Evolutionary conservation across 257 asterid genomes (phyloP).

Genomic region (Solanum sitiens): DNA sequence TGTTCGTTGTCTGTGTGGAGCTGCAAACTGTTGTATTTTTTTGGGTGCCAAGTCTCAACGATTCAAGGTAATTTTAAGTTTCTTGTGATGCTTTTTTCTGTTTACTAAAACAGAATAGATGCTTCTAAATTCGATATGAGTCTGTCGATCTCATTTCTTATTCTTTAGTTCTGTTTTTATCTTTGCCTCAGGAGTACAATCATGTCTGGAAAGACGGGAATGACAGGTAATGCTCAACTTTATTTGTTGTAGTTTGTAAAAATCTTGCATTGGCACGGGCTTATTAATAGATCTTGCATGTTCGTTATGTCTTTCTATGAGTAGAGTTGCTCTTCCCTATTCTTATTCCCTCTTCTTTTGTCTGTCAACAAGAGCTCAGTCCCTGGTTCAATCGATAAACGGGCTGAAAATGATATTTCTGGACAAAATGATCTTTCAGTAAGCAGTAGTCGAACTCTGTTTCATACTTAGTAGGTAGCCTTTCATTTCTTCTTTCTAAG

Average conservation of each 20-base stretch:
- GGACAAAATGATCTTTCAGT: background rate
- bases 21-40: constrained; percentile 73
- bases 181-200: constrained; percentile 48
- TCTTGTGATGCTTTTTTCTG: background rate
- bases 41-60: constrained; percentile 97
- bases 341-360: background rate
- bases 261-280: background rate
- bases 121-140: background rate
- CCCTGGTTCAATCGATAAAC: background rate
- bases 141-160: background rate
- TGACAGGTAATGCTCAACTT: constrained; percentile 45
- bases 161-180: background rate
- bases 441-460: background rate
- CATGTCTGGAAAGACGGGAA: constrained; percentile 93
- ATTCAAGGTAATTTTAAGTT: constrained; percentile 52
- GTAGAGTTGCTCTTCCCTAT: background rate
- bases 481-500: background rate
- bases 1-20: constrained; percentile 90
- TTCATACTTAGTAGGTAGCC: background rate
- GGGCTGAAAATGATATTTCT: background rate
- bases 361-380: background rate
- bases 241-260: background rate
- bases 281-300: background rate
- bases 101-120: background rate
- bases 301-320: background rate